A percentile compares a stretch with the other conserved stretches of the same genome.
These are phyloP conservation scores for Takashimella koratensis DNA, from an alignment of 1,284 basidiomycete genomes.

Conservation along the genomic window DNA sequence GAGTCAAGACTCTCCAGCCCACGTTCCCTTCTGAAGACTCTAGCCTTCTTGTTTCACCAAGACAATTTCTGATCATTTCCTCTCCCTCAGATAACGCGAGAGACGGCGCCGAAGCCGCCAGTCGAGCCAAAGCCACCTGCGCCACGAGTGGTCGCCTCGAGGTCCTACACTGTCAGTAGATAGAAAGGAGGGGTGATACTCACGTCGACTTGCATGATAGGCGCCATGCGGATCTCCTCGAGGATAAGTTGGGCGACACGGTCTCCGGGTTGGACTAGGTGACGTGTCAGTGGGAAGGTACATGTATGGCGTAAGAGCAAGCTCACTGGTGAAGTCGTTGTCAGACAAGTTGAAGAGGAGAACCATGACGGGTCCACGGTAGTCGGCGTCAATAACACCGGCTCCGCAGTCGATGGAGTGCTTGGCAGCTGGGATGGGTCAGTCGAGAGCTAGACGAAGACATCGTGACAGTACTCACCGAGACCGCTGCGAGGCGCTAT, in stretches of 20 bases:
- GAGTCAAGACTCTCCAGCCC: too few relatives aligned
- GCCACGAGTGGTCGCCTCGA: slow-evolving; percentile 80
- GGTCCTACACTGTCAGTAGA: slow-evolving; percentile 54
- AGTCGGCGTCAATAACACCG: slow-evolving; percentile 94
- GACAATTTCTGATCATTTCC: too few relatives aligned
- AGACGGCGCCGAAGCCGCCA: too few relatives aligned
- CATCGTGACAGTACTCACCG: slow-evolving; percentile 55
- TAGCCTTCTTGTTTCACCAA: too few relatives aligned
- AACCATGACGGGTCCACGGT: slow-evolving; percentile 88
- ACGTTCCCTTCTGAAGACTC: too few relatives aligned
- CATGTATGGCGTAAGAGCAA: background rate
- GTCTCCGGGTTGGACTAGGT: slow-evolving; percentile 79
- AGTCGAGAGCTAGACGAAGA: background rate
- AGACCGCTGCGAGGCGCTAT: slow-evolving; percentile 92
- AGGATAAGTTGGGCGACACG: slow-evolving; percentile 91
- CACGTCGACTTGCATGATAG: slow-evolving; percentile 79
- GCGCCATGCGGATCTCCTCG: slow-evolving; percentile 83
- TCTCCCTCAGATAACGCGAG: too few relatives aligned
- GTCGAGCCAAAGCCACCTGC: slow-evolving; percentile 92
- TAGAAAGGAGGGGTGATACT: slow-evolving; percentile 38
- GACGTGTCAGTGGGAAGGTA: background rate
- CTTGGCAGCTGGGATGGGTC: slow-evolving; percentile 66
- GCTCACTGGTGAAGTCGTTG: slow-evolving; percentile 76
- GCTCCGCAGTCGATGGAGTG: slow-evolving; percentile 97
- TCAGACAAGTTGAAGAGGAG: slow-evolving; percentile 90